Evolutionary conservation across 2,329 filamentous ascomycete species (phyloP).

Genomic region (Aspergillus transmontanensis): DNA sequence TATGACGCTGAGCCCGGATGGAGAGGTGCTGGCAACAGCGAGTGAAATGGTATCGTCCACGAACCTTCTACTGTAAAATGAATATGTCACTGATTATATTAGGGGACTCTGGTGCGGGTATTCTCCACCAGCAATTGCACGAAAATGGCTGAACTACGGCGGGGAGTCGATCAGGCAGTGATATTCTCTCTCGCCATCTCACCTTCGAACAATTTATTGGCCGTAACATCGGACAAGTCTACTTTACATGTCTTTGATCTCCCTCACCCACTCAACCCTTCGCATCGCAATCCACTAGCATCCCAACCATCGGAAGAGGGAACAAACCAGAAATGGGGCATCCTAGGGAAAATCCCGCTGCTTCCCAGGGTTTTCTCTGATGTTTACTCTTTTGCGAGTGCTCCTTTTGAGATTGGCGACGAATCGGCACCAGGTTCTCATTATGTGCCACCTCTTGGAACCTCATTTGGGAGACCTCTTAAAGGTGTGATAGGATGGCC

Average conservation of each 20-base stretch:
- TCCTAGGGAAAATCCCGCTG: slow-evolving; percentile 79
- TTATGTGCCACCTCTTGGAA: slow-evolving; percentile 53
- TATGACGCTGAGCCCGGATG: slow-evolving; percentile 77
- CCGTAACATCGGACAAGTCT: slow-evolving; percentile 94
- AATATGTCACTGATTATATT: slow-evolving; percentile 16
- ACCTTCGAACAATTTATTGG: slow-evolving; percentile 75
- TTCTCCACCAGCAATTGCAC: slow-evolving; percentile 81
- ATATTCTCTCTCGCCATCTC: slow-evolving; percentile 90
- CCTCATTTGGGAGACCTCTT: slow-evolving; percentile 61
- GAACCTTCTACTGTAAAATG: background rate
- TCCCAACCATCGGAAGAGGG: slow-evolving; percentile 45
- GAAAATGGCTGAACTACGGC: slow-evolving; percentile 78
- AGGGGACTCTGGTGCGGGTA: slow-evolving; percentile 85
- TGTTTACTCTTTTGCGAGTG: slow-evolving; percentile 79
- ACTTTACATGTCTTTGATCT: slow-evolving; percentile 94
- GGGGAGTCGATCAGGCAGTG: slow-evolving; percentile 83
- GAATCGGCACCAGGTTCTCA: slow-evolving; percentile 56
- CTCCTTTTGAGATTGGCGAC: slow-evolving; percentile 80
- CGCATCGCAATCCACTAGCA: slow-evolving; percentile 39
- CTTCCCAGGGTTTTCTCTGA: slow-evolving; percentile 89
- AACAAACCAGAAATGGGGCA: slow-evolving; percentile 76
- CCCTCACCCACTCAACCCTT: slow-evolving; percentile 48
- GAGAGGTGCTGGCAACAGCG: slow-evolving; percentile 81
- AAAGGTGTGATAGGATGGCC: slow-evolving; percentile 89
- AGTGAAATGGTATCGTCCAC: slow-evolving; percentile 67